Base-by-base conservation (phyloP, 768 basidiomycete species). In the Chalciporus pseudorubinellus region DNA sequence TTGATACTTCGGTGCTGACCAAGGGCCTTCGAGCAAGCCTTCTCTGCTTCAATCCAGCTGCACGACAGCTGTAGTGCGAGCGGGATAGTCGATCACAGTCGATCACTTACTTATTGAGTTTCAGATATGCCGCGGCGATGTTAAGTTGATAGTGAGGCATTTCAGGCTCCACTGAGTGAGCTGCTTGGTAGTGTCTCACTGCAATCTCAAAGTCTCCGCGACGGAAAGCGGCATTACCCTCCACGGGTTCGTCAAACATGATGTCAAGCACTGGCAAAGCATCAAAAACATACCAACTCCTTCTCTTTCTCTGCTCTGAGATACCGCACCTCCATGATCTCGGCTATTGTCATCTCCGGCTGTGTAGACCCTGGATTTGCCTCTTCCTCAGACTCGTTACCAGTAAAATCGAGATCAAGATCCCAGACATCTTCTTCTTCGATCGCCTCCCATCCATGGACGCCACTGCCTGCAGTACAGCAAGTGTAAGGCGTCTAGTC, bases 351-450 rank as follows among this genome's bases (percentile, higher is more conserved):
- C 82, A 86, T 82, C 46, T 68, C 67, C 0, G 61, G 61, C 11
- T 51, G 45, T 3, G 59, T 58, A n/a, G 62, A 62, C 22, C 64
- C 66, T 21, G 64, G 61, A 39, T 81, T 79, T 10, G 72, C 63
- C 20, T 72, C 72, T 48, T 79, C 81, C 34, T 82, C 81, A 0
- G 77, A 71, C 38, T 83, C 83, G 52, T 72, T 61, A 5, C 73
- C 77, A 0, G 79, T 80, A 61, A 85, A 86, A 62, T 88, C 85
- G 8, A 89, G 69, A 46, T 83, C 82, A 26, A 83, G 67, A 51
- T 85, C 85, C 87, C 87, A 89, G 8, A 86, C 76, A 56, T 89
- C 87, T 54, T 89, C 87, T 56, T 89, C 87, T 41, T 86, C 83
- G 52, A 80, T 78, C 11, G 84, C 85, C 59, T 82, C 85, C 87